Conservation (phyloP, 495 filamentous ascomycete species). For the Aspergillus sclerotioniger region DNA sequence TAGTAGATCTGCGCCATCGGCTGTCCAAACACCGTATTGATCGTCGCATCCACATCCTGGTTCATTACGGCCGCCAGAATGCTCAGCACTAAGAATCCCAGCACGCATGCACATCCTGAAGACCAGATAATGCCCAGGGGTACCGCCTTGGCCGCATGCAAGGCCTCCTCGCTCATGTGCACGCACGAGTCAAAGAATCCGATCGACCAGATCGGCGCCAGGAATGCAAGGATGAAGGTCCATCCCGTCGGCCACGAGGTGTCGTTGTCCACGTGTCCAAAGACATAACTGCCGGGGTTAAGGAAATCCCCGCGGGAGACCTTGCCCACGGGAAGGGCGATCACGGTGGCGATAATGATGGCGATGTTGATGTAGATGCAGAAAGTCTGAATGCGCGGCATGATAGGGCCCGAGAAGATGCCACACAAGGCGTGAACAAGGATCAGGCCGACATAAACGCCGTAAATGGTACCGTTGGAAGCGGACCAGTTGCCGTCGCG, state of each 20-base stretch:
- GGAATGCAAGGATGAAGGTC: constrained; percentile 61
- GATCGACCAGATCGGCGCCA: constrained; percentile 64
- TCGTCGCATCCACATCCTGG: constrained; percentile 32
- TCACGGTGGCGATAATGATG: constrained; percentile 61
- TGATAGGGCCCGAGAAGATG: constrained; percentile 53
- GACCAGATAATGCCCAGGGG: constrained; percentile 55
- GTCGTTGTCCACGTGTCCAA: constrained; percentile 45
- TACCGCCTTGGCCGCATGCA: constrained; percentile 59
- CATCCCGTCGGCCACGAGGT: constrained; percentile 58
- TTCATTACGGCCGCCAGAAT: constrained; percentile 42
- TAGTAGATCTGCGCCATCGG: constrained; percentile 52
- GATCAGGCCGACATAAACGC: constrained; percentile 59
- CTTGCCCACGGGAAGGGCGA: constrained; percentile 62
- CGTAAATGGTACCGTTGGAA: constrained; percentile 58
- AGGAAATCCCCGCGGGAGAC: constrained; percentile 28
- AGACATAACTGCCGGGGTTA: constrained; percentile 41
- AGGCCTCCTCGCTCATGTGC: constrained; percentile 61
- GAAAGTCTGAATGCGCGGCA: constrained; percentile 64
- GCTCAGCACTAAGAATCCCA: constrained; percentile 57
- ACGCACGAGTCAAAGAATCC: constrained; percentile 51
- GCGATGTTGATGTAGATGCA: constrained; percentile 63
- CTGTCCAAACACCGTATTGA: constrained; percentile 39
- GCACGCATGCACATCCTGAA: constrained; percentile 35
- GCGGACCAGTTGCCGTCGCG: constrained; percentile 64
- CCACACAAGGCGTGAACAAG: constrained; percentile 58